phyloP scores from a whole-genome alignment of 2,329 filamentous ascomycete species.

The Aspergillus piperis region DNA sequence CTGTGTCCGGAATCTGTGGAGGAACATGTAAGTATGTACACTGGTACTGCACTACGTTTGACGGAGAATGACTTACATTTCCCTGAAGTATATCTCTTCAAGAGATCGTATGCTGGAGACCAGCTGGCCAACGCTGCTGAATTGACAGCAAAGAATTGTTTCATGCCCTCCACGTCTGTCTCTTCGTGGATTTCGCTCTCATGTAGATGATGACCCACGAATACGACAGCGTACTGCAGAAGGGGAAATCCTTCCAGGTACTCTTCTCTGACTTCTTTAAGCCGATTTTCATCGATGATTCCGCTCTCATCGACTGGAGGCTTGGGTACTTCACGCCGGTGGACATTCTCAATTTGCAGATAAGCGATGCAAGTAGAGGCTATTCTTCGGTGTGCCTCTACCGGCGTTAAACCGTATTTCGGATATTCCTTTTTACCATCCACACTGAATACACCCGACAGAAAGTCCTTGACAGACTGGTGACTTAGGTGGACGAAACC shows the following conservation, averaged over 20 bases:
- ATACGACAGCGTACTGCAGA: background rate
- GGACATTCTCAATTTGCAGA: background rate
- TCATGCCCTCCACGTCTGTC: background rate
- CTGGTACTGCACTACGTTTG: too few species aligned
- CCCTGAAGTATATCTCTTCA: background rate
- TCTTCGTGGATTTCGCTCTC: background rate
- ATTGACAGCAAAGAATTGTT: background rate
- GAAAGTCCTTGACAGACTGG: conserved; percentile 7
- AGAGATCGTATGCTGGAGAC: conserved; percentile 1
- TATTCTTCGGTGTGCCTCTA: background rate
- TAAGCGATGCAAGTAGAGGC: background rate
- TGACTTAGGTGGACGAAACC: background rate
- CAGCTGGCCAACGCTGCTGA: background rate
- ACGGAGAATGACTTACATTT: background rate
- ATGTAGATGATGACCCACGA: background rate
- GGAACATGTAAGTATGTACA: background rate
- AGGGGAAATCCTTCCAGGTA: background rate
- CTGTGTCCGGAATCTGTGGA: background rate
- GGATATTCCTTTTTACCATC: background rate
- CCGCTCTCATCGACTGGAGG: background rate
- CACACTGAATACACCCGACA: background rate
- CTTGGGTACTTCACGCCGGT: background rate
- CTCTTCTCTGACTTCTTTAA: background rate
- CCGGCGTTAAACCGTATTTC: background rate
- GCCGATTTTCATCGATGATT: background rate